A percentile compares a stretch with the other conserved stretches of the same genome.
phyloP scores from a whole-genome alignment of 2,329 filamentous ascomycete species.

The Rutstroemia sp. region DNA sequence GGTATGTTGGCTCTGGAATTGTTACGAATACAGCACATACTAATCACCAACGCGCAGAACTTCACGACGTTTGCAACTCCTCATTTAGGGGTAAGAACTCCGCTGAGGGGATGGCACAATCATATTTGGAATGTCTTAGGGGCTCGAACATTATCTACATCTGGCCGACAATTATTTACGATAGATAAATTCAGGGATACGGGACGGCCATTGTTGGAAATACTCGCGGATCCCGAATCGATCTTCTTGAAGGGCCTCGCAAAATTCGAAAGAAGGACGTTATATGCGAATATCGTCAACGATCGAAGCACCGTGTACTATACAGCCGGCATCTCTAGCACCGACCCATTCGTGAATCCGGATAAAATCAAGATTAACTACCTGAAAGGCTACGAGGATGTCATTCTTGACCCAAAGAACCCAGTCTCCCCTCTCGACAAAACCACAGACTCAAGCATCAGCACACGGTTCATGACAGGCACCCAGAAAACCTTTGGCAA shows the following conservation, averaged over 20 bases:
- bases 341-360: slow-evolving; percentile 67
- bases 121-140: slow-evolving; percentile 78
- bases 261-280: slow-evolving; percentile 65
- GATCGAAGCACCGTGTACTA: slow-evolving; percentile 78
- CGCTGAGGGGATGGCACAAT: slow-evolving; percentile 57
- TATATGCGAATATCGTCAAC: slow-evolving; percentile 85
- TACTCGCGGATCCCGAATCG: slow-evolving; percentile 75
- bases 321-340: slow-evolving; percentile 70
- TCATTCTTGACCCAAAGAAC: slow-evolving; percentile 62
- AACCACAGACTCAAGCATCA: slow-evolving; percentile 20
- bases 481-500: slow-evolving; percentile 32
- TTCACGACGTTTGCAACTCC: slow-evolving; percentile 90
- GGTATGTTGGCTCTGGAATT: slow-evolving; percentile 35
- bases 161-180: slow-evolving; percentile 79
- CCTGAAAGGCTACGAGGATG: slow-evolving; percentile 58
- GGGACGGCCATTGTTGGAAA: slow-evolving; percentile 67
- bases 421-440: slow-evolving; percentile 47
- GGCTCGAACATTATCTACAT: slow-evolving; percentile 71
- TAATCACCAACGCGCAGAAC: slow-evolving; percentile 45
- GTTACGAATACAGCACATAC: neutral
- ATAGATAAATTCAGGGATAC: slow-evolving; percentile 82
- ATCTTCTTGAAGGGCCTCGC: slow-evolving; percentile 78
- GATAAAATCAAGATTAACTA: slow-evolving; percentile 66
- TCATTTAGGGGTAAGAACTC: slow-evolving; percentile 69
- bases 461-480: slow-evolving; percentile 22